These are phyloP conservation scores for Kluyveromyces starmeri DNA, from an alignment of 805 yeast species.

Conservation along the genomic window DNA sequence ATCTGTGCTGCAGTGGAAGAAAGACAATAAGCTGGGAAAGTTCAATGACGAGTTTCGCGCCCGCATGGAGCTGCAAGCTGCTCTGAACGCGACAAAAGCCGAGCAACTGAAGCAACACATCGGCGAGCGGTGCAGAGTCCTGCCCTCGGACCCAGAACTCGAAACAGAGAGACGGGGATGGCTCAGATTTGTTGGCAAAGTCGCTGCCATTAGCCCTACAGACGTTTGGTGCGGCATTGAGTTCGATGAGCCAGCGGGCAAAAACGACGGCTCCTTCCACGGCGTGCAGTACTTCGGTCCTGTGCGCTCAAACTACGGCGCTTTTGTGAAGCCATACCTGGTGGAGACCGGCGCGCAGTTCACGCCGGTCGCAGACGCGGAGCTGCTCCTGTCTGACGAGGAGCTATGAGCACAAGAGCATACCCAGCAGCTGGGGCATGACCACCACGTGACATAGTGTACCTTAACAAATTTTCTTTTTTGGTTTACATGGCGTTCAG, in stretches of 20 bases:
- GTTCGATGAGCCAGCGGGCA: slow-evolving; percentile 80
- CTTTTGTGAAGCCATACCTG: slow-evolving; percentile 62
- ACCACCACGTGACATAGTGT: background rate
- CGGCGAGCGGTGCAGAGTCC: slow-evolving; percentile 46
- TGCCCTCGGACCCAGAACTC: slow-evolving; percentile 8
- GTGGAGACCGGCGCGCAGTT: slow-evolving; percentile 59
- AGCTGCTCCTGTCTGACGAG: slow-evolving; percentile 36
- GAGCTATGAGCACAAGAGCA: slow-evolving; percentile 16
- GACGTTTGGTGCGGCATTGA: slow-evolving; percentile 76
- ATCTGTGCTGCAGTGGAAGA: slow-evolving; percentile 74
- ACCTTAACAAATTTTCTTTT: background rate
- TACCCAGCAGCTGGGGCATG: background rate
- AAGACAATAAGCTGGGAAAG: slow-evolving; percentile 56
- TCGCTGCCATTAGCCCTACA: slow-evolving; percentile 42
- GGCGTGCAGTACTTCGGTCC: slow-evolving; percentile 55
- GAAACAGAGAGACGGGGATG: slow-evolving; percentile 48
- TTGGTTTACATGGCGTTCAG: background rate
- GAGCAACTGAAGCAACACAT: slow-evolving; percentile 27
- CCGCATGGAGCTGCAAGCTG: slow-evolving; percentile 22
- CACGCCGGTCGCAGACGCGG: slow-evolving; percentile 34
- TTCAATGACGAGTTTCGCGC: slow-evolving; percentile 46
- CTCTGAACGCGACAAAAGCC: slow-evolving; percentile 27
- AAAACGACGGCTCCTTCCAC: slow-evolving; percentile 68
- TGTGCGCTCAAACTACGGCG: slow-evolving; percentile 49
- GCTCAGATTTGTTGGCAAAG: slow-evolving; percentile 61